Base-by-base conservation (phyloP, 2,329 filamentous ascomycete species). In the Xylaria arbuscula region DNA sequence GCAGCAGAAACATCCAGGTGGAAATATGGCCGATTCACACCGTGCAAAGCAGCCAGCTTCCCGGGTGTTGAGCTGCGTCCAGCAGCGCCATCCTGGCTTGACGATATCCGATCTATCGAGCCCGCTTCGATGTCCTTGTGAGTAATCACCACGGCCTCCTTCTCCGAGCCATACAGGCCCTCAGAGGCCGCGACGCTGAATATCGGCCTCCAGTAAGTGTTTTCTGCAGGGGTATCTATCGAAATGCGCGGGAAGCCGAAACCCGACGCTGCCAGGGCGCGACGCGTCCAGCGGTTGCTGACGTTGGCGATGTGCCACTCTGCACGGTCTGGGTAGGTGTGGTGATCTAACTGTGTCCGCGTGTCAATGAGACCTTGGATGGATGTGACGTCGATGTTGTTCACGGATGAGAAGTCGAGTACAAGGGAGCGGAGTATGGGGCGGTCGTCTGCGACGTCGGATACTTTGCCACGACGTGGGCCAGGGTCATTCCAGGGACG, bases 321-420 rank as follows among this genome's bases (percentile, higher is more conserved):
- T 3, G 84, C 83, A 3, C 74, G 75, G 47, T 83, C 79, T 0
- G 83, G 83, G 2, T 80, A 76, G 0, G 86, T 83, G 64, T 86
- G 85, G 22, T 81, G 80, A 69, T 87, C 85, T 7, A 89, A 80
- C 66, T 85, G 83, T 69, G 85, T 84, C 47, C 86, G 83, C 6
- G 86, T 81, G 73, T 88, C 86, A 48, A 87, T 83, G 24, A 89
- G 77, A 1, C 81, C 81, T 73, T 89, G 86, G 0, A 87, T 80
- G 4, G 84, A 83, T 0, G 86, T 88, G 8, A 87, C 83, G 70
- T 89, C 87, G 50, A 88, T 80, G 54, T 84, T 81, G 74, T 87
- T 86, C 54, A 88, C 84, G 2, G 84, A 81, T 1, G 85, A 83
- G 72, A 86, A 87, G 77, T 89, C 87, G 2, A 88, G 80, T 22